Base-by-base conservation (phyloP, 2,329 filamentous ascomycete species). In the Cytospora paraplurivora region DNA sequence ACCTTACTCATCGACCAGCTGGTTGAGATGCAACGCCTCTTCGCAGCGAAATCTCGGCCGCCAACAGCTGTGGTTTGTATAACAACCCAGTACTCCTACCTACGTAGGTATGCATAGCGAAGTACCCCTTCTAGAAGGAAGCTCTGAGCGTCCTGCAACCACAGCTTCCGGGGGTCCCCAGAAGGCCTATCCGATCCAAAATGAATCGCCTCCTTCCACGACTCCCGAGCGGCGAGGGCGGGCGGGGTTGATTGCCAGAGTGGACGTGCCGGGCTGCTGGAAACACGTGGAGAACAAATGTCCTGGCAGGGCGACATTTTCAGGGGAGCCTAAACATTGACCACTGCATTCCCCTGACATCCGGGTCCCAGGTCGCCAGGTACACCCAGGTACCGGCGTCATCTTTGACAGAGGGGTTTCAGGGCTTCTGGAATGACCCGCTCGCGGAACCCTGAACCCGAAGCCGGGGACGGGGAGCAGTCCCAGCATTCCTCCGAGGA, bases 391-490 rank as follows among this genome's bases (percentile, higher is more conserved):
- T 38, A 54, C 19, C 34, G 33, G 49, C 41, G 19, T 47, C 58
- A 52, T 11, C 2, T 12, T 12, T 44, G 38, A 34, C 52, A 38
- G 27, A 41, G 61, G 55, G 21, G 44, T 47, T 21, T 59, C 51
- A 37, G 49, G 21, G 27, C 55, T 54, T 63, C 50, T 54, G 54
- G 32, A 59, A 54, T 15, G 32, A 35, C 56, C 64, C 62, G 53
- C 65, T 65, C 65, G 60, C 60, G 62, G 65, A 58, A 62, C 41
- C 27, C 51, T 41, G 38, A n/a, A 51, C 59, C 65, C 65, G 62
- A 66, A 58, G 65, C 65, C 65, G 50, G 62, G 65, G 60, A 55
- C 65, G 63, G 56, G 56, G 62, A 65, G 62, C 55, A 66, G 65
- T 66, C 65, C 65, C 62, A 65, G 65, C 65, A 3, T 65, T 54